Base-by-base conservation (phyloP, 2,329 filamentous ascomycete genomes). In the Aspergillus versicolor region DNA sequence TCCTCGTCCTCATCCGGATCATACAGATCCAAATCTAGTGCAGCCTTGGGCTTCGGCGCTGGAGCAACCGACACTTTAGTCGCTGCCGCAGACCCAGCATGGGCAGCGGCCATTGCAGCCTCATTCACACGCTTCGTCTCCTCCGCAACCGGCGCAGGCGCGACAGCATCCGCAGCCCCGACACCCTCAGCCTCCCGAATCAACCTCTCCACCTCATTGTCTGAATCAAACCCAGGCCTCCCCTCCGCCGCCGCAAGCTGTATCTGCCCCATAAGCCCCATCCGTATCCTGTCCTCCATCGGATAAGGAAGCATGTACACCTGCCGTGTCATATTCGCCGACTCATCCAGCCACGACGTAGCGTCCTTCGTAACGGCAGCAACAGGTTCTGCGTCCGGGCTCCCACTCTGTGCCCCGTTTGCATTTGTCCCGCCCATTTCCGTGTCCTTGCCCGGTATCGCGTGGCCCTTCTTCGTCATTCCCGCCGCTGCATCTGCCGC, bases 161-260 rank as follows among this genome's bases (percentile, higher is more conserved):
- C 81, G 2, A 66, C 61, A 9, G 64, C 60, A 65, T 73, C 69
- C 73, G 79, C 59, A 73, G 75, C 65, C 68, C 82, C 61, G 71
- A 82, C 59, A 69, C 88, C 65, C 80, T 83, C 50, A 79, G 88
- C 45, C 72, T 87, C 27, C 81, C 88, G 12, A 13, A 79, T 70
- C 59, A 78, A 52, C 43, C 73, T 68, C 41, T 77, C 75, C 12
- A 78, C 72, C 59, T 79, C 76, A 46, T 66, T 68, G 65, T 85
- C 71, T 76, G 87, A 56, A 77, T 91, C 67, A 75, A 80, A 57
- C 68, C 90, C 66, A 6, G 64, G 61, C n/a, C 64, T 41, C 78
- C 94, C 66, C 77, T 84, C 70, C 52, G 81, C 63, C 19, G 70
- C 69, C 4, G 73, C 67, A 7, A 75, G 63, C 56, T 79, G 75